These are phyloP conservation scores for Ormosia emarginata DNA, from an alignment of 306 rosid genomes.

Conservation along the genomic window DNA sequence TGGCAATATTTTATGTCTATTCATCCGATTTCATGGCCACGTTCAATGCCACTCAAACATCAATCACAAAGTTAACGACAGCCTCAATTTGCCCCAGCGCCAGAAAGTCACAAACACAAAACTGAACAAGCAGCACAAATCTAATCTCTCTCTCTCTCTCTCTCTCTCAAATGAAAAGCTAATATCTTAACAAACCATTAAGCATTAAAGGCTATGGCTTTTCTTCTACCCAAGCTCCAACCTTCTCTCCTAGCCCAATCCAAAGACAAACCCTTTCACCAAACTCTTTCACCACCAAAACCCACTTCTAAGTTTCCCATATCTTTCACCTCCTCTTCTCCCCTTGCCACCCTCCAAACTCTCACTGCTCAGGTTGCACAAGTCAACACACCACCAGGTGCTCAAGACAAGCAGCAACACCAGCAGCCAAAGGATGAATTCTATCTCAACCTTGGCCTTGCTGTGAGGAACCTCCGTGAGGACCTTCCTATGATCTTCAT, in stretches of 20 bases:
- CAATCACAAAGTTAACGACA: conserved; percentile 24
- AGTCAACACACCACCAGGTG: conserved; percentile 42
- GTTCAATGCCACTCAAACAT: conserved; percentile 52
- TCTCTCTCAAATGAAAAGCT: conserved; percentile 31
- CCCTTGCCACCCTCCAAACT: conserved; percentile 39
- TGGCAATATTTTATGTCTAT: neutral
- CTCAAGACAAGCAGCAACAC: conserved; percentile 45
- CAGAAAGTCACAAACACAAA: conserved; percentile 18
- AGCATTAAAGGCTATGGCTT: conserved; percentile 57
- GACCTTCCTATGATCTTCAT: conserved; percentile 73
- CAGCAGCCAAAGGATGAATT: conserved; percentile 61
- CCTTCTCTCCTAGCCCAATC: conserved; percentile 51
- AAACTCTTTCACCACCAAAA: conserved; percentile 38
- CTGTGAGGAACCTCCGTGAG: conserved; percentile 89
- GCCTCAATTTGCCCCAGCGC: conserved; percentile 33
- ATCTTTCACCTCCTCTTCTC: conserved; percentile 29
- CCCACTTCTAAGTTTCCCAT: conserved; percentile 34
- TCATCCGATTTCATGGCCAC: conserved; percentile 40
- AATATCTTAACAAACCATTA: conserved; percentile 15
- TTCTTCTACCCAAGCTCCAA: conserved; percentile 66
- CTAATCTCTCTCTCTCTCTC: conserved; percentile 16
- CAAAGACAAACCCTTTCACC: conserved; percentile 53
- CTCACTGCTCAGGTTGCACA: conserved; percentile 53
- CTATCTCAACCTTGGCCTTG: conserved; percentile 83
- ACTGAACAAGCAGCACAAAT: neutral